Evolutionary conservation across 768 basidiomycete genomes (phyloP).

Genomic region (Termitomyces eurrhizus): DNA sequence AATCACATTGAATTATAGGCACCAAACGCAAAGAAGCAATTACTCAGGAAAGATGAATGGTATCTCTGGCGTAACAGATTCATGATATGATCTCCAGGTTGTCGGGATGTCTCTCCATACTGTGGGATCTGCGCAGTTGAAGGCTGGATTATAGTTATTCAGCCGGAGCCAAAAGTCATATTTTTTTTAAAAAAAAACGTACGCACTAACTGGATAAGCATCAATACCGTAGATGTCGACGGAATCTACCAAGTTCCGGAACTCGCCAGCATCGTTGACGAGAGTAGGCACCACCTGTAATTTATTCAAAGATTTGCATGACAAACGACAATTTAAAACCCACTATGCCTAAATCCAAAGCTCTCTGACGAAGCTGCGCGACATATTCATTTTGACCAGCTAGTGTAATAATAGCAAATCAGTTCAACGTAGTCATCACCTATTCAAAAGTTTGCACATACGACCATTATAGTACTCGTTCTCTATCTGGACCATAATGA

Average conservation of each 20-base stretch:
- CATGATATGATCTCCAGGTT: conserved; percentile 17
- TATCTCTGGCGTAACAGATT: conserved; percentile 14
- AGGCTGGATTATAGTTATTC: conserved; percentile 1
- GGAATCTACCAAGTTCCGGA: conserved; percentile 13
- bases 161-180: no score
- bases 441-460: neutral
- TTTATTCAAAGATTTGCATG: neutral
- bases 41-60: conserved; percentile 19
- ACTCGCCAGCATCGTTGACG: conserved; percentile 16
- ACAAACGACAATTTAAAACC: neutral
- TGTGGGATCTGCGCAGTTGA: conserved; percentile 13
- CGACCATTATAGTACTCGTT: conserved; percentile 17
- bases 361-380: conserved; percentile 12
- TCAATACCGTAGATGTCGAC: conserved; percentile 17
- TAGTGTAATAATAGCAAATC: neutral
- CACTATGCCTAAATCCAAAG: conserved; percentile 13
- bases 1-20: neutral
- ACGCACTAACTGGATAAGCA: conserved; percentile 16
- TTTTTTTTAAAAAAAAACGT: neutral
- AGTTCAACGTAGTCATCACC: neutral
- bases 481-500: conserved; percentile 16
- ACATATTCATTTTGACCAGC: conserved; percentile 19
- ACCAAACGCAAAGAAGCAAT: neutral
- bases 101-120: conserved; percentile 17
- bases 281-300: conserved; percentile 14